A percentile compares a stretch with the other conserved stretches of the same genome.
Conservation (phyloP, 73 alveolate genomes). For the Paramecium caudatum region DNA sequence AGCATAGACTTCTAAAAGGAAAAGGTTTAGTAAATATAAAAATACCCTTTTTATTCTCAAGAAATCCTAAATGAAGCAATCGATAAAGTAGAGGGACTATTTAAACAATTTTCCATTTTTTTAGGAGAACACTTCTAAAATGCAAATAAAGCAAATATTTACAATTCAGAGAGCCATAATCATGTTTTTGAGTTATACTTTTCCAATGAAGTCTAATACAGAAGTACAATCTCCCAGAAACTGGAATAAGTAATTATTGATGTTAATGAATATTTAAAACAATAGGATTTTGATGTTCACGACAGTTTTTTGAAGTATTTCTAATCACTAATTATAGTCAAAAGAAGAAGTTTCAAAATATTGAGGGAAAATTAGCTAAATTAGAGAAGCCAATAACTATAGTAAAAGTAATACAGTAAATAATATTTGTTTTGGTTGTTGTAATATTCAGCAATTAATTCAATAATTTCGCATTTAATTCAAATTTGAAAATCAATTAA, state of each 20-base stretch:
- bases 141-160: background rate
- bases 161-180: slow-evolving; percentile 9
- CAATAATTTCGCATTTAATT: no score
- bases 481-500: no score
- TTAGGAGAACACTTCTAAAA: background rate
- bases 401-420: background rate
- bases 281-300: background rate
- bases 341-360: background rate
- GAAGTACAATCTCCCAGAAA: background rate
- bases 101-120: background rate
- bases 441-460: background rate
- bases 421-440: background rate
- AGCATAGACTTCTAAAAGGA: background rate
- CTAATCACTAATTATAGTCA: background rate
- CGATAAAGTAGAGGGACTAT: background rate
- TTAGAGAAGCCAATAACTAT: background rate
- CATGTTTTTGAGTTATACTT: background rate
- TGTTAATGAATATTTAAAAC: background rate
- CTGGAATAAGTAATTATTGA: background rate
- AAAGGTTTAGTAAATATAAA: background rate
- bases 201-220: background rate
- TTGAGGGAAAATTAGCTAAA: background rate
- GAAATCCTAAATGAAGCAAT: background rate
- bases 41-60: background rate
- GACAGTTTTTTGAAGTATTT: background rate